A percentile compares a stretch with the other conserved stretches of the same genome.
These are phyloP conservation scores for Fusarium keratoplasticum DNA, from an alignment of 2,329 filamentous ascomycete genomes.

Conservation along the genomic window DNA sequence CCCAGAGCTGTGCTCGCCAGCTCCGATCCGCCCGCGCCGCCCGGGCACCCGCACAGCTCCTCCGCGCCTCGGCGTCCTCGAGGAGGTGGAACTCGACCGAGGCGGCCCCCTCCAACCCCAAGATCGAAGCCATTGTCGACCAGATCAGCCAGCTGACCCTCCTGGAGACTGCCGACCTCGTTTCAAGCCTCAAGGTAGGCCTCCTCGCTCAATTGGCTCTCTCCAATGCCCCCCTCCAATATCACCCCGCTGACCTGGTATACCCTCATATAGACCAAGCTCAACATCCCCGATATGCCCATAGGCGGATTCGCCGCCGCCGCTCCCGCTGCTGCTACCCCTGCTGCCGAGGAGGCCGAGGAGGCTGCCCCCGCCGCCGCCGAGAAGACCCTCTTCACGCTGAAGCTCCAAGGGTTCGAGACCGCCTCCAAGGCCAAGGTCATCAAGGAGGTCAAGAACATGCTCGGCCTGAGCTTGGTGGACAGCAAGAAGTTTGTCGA, in stretches of 20 bases:
- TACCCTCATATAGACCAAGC: slow-evolving; percentile 72
- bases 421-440: slow-evolving; percentile 94
- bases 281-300: slow-evolving; percentile 98
- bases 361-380: slow-evolving; percentile 89
- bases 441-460: slow-evolving; percentile 99
- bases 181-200: slow-evolving; percentile 90
- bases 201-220: slow-evolving; percentile 19
- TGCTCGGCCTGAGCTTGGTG: slow-evolving; percentile 94
- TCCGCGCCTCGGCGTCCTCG: slow-evolving; percentile 60
- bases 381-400: slow-evolving; percentile 96
- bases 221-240: not conserved
- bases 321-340: slow-evolving; percentile 66
- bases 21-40: slow-evolving; percentile 63
- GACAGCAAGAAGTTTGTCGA: slow-evolving; percentile 99
- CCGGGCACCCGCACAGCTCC: slow-evolving; percentile 60
- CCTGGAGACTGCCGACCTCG: slow-evolving; percentile 95
- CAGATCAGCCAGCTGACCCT: slow-evolving; percentile 99
- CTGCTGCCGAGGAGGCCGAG: slow-evolving; percentile 82
- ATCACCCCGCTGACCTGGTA: slow-evolving; percentile 27
- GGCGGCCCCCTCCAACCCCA: slow-evolving; percentile 77
- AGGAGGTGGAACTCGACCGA: slow-evolving; percentile 93
- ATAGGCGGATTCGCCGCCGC: slow-evolving; percentile 89
- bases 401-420: slow-evolving; percentile 94
- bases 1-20: slow-evolving; percentile 73
- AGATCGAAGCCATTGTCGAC: slow-evolving; percentile 95